Percentiles rank a stretch among this genome's conserved stretches.
Evolutionary conservation across 495 filamentous ascomycete species (phyloP).

Genomic region (Rhypophila decipiens): DNA sequence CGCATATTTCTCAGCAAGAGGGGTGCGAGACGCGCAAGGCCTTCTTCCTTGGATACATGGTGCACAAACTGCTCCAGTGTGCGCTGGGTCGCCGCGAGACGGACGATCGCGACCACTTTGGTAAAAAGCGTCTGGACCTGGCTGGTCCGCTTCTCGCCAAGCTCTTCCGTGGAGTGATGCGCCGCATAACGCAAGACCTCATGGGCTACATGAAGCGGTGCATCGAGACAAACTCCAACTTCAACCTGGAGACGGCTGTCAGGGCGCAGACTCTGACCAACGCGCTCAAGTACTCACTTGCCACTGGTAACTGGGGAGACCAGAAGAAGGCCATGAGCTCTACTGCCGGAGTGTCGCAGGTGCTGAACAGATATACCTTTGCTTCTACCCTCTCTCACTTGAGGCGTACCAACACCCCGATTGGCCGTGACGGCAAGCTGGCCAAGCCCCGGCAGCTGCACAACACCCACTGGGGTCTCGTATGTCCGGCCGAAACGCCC

Average conservation of each 20-base stretch:
- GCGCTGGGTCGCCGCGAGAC: conserved; percentile 83
- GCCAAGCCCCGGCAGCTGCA: conserved; percentile 96
- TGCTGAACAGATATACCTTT: conserved; percentile 96
- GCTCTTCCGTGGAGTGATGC: conserved; percentile 82
- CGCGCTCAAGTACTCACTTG: conserved; percentile 90
- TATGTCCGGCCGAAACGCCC: conserved; percentile 95
- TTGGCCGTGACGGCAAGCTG: conserved; percentile 96
- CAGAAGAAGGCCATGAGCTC: conserved; percentile 94
- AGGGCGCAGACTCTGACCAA: conserved; percentile 88
- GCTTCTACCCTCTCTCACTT: conserved; percentile 95
- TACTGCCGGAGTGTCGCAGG: conserved; percentile 95
- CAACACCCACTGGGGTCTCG: conserved; percentile 97
- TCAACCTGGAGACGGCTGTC: conserved; percentile 81
- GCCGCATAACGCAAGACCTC: conserved; percentile 81
- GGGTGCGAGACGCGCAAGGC: conserved; percentile 97
- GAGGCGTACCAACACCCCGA: conserved; percentile 92
- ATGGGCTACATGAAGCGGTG: conserved; percentile 84
- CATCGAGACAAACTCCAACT: conserved; percentile 80
- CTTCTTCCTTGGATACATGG: conserved; percentile 99
- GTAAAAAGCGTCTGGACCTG: conserved; percentile 95
- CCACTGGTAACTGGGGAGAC: conserved; percentile 99
- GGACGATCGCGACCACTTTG: conserved; percentile 97
- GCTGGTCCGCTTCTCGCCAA: conserved; percentile 90
- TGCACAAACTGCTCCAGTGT: conserved; percentile 87
- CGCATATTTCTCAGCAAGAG: conserved; percentile 91